phyloP scores from a whole-genome alignment of 441 rosid species.

The Corymbia citriodora region DNA sequence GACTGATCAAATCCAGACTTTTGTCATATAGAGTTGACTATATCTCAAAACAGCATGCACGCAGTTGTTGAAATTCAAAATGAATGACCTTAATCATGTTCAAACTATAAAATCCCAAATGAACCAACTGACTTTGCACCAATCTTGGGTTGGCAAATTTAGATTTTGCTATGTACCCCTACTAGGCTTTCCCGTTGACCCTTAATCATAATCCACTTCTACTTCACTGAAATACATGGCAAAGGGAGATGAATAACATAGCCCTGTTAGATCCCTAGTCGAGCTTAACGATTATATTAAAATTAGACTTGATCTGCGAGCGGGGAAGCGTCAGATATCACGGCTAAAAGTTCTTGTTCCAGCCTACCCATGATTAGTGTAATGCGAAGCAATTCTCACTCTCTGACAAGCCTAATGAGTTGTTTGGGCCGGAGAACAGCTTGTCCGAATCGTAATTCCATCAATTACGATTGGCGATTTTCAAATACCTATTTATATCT shows the following conservation, averaged over 20 bases:
- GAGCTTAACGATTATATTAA: background rate
- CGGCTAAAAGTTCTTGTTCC: background rate
- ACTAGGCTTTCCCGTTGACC: background rate
- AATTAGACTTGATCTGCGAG: background rate
- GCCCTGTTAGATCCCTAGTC: background rate
- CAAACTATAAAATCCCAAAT: background rate
- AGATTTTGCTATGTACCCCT: background rate
- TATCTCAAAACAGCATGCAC: background rate
- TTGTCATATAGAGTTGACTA: background rate
- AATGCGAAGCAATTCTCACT: background rate
- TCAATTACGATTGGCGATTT: too few species aligned
- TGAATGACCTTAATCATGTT: background rate
- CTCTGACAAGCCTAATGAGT: background rate
- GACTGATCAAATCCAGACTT: background rate
- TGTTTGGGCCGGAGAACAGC: background rate
- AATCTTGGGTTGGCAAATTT: background rate
- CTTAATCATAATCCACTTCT: background rate
- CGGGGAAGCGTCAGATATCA: too few species aligned
- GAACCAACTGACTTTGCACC: background rate
- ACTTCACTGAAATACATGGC: background rate
- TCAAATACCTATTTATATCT: too few species aligned
- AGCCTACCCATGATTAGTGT: too few species aligned
- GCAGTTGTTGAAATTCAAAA: background rate
- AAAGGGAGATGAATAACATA: background rate
- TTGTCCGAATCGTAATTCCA: background rate